Percentiles rank a stretch among this genome's conserved stretches.
Conservation (phyloP, 2,329 filamentous ascomycete species). For the Neonectria hederae region DNA sequence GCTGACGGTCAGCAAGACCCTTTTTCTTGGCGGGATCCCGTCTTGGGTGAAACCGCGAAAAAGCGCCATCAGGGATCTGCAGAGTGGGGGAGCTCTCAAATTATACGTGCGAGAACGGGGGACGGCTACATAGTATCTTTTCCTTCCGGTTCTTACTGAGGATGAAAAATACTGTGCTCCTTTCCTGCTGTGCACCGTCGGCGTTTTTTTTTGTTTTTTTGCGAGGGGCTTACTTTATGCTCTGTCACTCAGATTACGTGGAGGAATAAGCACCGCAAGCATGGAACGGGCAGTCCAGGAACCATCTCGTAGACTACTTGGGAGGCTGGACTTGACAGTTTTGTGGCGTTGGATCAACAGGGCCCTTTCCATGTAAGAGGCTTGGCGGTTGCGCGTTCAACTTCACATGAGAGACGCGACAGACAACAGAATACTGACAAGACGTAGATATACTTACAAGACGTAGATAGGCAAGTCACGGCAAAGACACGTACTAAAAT, state of each 20-base stretch:
- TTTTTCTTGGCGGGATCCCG: background rate
- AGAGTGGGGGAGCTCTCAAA: background rate
- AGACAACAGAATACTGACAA: too few species aligned
- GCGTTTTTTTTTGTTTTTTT: background rate
- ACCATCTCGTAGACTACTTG: background rate
- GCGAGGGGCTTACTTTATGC: background rate
- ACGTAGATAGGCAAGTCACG: background rate
- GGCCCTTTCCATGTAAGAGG: background rate
- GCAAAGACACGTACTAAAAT: background rate
- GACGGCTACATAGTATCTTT: too few species aligned
- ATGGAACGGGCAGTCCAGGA: background rate
- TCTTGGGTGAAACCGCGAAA: background rate
- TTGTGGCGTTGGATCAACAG: background rate
- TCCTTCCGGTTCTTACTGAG: background rate
- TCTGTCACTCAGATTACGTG: background rate
- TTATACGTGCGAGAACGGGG: too few species aligned
- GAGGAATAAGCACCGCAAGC: background rate
- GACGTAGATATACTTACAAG: background rate
- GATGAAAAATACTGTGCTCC: too few species aligned
- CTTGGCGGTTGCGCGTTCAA: too few species aligned
- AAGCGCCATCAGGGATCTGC: background rate
- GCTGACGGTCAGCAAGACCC: background rate
- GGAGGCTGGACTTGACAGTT: background rate
- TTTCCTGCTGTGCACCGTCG: background rate
- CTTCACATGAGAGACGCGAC: too few species aligned